These are phyloP conservation scores for Botrytis porri DNA, from an alignment of 2,329 filamentous ascomycete species.

Conservation along the genomic window DNA sequence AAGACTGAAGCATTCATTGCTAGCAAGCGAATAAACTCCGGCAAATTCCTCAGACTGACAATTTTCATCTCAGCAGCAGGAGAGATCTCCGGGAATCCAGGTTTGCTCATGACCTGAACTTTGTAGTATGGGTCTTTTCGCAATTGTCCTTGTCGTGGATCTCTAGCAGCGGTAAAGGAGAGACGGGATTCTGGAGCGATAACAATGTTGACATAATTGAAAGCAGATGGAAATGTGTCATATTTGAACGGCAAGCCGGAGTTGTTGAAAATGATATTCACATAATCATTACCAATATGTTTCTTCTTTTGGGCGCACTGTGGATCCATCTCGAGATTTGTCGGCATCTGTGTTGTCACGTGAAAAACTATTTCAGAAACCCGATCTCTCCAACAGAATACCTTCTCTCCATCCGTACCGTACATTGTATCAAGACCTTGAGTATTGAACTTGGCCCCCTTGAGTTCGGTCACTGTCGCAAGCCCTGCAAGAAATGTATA, in stretches of 20 bases:
- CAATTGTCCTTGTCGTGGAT: constrained; percentile 41
- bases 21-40: constrained; percentile 80
- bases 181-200: constrained; percentile 83
- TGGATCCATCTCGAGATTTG: constrained; percentile 71
- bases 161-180: constrained; percentile 66
- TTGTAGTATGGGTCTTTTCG: constrained; percentile 65
- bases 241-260: constrained; percentile 87
- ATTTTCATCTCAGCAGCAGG: constrained; percentile 88
- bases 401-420: constrained; percentile 79
- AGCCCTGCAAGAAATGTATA: constrained; percentile 78
- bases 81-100: constrained; percentile 87
- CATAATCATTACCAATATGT: constrained; percentile 95
- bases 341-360: constrained; percentile 96
- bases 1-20: constrained; percentile 94
- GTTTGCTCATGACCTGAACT: constrained; percentile 84
- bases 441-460: constrained; percentile 84
- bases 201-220: constrained; percentile 96
- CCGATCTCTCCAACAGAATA: constrained; percentile 91
- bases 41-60: constrained; percentile 76
- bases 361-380: constrained; percentile 96
- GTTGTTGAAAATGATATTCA: constrained; percentile 98
- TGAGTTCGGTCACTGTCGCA: constrained; percentile 76
- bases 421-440: constrained; percentile 80
- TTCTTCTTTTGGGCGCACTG: constrained; percentile 82
- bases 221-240: constrained; percentile 88